These are phyloP conservation scores for Carex littledalei DNA, from an alignment of 176 grass and related monocot genomes.

Conservation along the genomic window DNA sequence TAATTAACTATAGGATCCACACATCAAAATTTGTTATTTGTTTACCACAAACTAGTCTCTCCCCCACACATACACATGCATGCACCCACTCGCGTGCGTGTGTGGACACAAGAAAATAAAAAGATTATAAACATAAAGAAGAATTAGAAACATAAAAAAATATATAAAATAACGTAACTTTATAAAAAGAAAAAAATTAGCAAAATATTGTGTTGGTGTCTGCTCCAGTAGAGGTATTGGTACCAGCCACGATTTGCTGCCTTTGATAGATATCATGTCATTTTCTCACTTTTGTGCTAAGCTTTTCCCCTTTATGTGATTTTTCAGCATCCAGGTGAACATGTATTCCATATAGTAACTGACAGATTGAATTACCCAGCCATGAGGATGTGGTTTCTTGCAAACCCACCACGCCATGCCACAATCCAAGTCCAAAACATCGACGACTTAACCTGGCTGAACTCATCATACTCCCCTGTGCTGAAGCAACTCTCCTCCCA, in stretches of 20 bases:
- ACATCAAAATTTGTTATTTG: background rate
- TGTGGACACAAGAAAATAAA: background rate
- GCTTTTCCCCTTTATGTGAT: background rate
- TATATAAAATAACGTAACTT: background rate
- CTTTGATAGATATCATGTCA: background rate
- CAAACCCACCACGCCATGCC: constrained; percentile 70
- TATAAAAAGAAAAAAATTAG: background rate
- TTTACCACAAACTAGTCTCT: background rate
- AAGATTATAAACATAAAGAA: background rate
- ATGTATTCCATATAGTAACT: constrained; percentile 88
- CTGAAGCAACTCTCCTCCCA: constrained; percentile 66
- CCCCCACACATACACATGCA: background rate
- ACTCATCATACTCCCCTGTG: constrained; percentile 65
- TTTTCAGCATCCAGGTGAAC: constrained; percentile 68
- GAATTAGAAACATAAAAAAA: background rate
- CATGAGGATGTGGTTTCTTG: constrained; percentile 93
- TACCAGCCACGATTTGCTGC: background rate
- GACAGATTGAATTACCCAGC: constrained; percentile 80
- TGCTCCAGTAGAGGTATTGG: background rate
- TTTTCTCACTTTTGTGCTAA: background rate
- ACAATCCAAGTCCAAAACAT: constrained; percentile 73
- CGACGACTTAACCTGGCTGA: constrained; percentile 84
- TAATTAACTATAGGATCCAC: background rate
- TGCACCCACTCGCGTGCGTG: background rate
- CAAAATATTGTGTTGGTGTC: background rate